Conservation (phyloP, 2,329 filamentous ascomycete genomes). For the Claviceps fusiformis region DNA sequence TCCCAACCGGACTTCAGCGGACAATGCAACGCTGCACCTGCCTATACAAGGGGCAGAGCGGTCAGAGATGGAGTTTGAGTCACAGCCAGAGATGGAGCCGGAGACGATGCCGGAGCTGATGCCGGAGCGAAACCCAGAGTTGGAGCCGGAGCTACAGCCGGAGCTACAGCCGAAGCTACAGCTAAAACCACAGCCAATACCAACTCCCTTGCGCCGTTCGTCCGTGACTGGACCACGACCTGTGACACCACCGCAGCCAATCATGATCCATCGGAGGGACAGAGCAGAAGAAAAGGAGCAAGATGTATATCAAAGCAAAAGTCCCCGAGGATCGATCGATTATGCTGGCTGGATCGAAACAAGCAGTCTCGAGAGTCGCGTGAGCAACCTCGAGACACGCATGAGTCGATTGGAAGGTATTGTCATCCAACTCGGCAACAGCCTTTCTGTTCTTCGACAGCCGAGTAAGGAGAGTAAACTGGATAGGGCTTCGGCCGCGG, state of each 20-base stretch:
- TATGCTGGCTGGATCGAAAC: constrained; percentile 22
- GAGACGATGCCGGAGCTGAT: constrained; percentile 14
- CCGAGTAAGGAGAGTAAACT: constrained; percentile 16
- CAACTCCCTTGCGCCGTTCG: background rate
- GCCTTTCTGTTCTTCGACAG: constrained; percentile 25
- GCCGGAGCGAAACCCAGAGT: too few relatives aligned
- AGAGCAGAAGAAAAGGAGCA: background rate
- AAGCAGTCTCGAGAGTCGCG: constrained; percentile 37
- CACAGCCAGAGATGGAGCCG: constrained; percentile 13
- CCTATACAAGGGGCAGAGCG: constrained; percentile 12
- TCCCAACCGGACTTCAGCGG: constrained; percentile 33
- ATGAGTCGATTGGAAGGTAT: constrained; percentile 40
- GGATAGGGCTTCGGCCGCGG: constrained; percentile 2
- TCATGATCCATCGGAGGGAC: background rate
- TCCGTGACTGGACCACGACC: background rate
- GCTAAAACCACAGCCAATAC: background rate
- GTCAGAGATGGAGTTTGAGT: background rate
- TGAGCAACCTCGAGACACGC: constrained; percentile 36
- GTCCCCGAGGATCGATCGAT: background rate
- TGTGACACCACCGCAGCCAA: background rate
- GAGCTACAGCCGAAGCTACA: background rate
- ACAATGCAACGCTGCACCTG: constrained; percentile 19
- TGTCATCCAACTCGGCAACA: constrained; percentile 35
- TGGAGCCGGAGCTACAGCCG: too few relatives aligned
- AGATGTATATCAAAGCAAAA: background rate